These are phyloP conservation scores for Lablab purpureus DNA, from an alignment of 306 rosid genomes.

Conservation along the genomic window DNA sequence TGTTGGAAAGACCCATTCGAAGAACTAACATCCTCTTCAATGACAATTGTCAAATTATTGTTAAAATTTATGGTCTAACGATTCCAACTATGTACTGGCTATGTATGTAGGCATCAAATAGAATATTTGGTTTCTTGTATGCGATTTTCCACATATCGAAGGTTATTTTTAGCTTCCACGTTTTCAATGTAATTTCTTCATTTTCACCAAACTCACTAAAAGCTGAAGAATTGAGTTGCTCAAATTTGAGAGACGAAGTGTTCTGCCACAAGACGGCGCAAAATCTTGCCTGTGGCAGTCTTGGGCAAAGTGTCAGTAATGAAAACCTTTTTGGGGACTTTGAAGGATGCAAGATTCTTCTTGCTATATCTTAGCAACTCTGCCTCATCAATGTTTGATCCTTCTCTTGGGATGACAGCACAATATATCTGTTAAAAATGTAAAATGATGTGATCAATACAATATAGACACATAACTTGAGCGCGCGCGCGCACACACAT, in stretches of 20 bases:
- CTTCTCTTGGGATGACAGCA: slow-evolving; percentile 83
- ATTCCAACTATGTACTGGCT: no score
- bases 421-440: slow-evolving; percentile 68
- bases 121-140: no score
- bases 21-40: no score
- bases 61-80: no score
- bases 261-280: slow-evolving; percentile 80
- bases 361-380: slow-evolving; percentile 70
- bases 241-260: slow-evolving; percentile 65
- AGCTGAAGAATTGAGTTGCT: slow-evolving; percentile 20
- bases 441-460: neutral
- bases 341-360: slow-evolving; percentile 83
- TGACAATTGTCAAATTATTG: no score
- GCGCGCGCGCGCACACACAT: no score
- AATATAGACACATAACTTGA: no score
- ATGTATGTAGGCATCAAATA: no score
- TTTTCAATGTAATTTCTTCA: no score
- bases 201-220: no score
- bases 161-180: no score
- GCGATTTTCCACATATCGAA: no score
- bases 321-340: slow-evolving; percentile 82
- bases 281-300: slow-evolving; percentile 89
- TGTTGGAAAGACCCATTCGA: neutral
- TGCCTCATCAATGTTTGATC: slow-evolving; percentile 58
- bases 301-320: slow-evolving; percentile 79